Evolutionary conservation across 306 rosid genomes (phyloP).

Genomic region (Crataegus laevigata): DNA sequence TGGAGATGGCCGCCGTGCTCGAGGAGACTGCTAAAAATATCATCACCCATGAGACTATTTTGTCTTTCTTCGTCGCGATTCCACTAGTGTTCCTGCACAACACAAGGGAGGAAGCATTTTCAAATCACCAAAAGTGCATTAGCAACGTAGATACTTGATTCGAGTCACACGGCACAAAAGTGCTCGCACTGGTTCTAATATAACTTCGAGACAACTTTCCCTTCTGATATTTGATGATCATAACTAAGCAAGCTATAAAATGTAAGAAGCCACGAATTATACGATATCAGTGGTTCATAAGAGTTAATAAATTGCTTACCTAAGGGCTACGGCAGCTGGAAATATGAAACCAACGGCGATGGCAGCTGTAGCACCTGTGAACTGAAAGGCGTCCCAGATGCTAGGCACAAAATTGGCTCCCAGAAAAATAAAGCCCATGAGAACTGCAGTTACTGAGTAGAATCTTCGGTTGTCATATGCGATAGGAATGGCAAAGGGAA

Average conservation of each 20-base stretch:
- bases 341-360: constrained; percentile 53
- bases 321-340: constrained; percentile 57
- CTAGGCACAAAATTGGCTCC: constrained; percentile 70
- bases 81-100: constrained; percentile 54
- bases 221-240: too few relatives aligned
- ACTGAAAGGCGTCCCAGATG: constrained; percentile 82
- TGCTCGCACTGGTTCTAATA: not conserved
- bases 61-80: constrained; percentile 54
- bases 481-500: constrained; percentile 55
- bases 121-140: not conserved
- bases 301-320: constrained; percentile 19
- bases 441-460: constrained; percentile 38
- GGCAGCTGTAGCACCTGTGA: constrained; percentile 73
- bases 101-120: not conserved
- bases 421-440: constrained; percentile 48
- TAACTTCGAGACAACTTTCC: too few relatives aligned
- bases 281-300: too few relatives aligned
- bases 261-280: too few relatives aligned
- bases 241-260: too few relatives aligned
- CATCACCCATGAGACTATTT: constrained; percentile 46
- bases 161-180: too few relatives aligned
- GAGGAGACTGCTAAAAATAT: constrained; percentile 53
- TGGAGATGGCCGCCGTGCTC: constrained; percentile 50
- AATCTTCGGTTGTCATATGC: constrained; percentile 47
- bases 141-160: not conserved